These are phyloP conservation scores for Vitis cinerea DNA, from an alignment of 164 flowering plant genomes.

Conservation along the genomic window DNA sequence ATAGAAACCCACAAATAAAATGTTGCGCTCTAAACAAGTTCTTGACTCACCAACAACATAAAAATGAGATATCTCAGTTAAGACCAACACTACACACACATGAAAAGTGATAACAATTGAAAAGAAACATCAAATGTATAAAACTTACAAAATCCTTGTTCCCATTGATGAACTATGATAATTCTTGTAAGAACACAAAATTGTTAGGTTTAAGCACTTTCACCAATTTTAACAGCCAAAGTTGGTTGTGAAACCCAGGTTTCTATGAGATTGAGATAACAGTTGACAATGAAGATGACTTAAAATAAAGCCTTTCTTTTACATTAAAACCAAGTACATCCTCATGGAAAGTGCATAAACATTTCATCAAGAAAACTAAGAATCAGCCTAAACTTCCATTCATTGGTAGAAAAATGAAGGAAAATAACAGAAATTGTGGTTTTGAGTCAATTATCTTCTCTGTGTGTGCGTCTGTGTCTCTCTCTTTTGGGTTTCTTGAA, in stretches of 20 bases:
- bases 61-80: conserved; percentile 2
- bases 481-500: no score
- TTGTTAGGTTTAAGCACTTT: conserved; percentile 28
- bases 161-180: conserved; percentile 14
- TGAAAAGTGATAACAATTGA: background rate
- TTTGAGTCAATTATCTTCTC: no score
- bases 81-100: conserved; percentile 5
- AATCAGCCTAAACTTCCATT: no score
- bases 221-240: conserved; percentile 26
- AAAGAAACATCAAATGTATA: background rate
- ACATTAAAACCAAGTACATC: conserved; percentile 4
- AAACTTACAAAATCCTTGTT: conserved; percentile 19
- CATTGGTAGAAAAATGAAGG: no score
- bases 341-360: no score
- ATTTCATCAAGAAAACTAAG: no score
- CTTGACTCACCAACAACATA: conserved; percentile 22
- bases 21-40: conserved; percentile 21
- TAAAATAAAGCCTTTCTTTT: conserved; percentile 25
- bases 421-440: no score
- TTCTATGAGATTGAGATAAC: conserved; percentile 27
- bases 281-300: conserved; percentile 20
- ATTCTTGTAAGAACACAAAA: conserved; percentile 20
- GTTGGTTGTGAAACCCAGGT: conserved; percentile 25
- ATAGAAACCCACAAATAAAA: conserved; percentile 22
- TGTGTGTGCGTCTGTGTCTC: no score